Conservation (phyloP, 306 rosid species). For the Spatholobus suberectus region DNA sequence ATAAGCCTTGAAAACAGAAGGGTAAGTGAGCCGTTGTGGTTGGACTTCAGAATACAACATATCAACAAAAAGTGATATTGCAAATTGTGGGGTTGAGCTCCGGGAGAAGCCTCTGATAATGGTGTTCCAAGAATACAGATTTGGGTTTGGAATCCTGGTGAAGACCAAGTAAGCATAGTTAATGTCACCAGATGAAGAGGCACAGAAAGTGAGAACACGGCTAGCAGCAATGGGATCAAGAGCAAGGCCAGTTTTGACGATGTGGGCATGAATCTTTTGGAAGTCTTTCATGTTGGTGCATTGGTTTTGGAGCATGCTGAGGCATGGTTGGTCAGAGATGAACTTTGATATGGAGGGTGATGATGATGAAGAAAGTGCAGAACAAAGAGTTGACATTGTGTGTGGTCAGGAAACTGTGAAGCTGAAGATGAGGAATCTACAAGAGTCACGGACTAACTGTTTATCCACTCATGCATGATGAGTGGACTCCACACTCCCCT, state of each 20-base stretch:
- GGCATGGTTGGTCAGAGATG: slow-evolving; percentile 70
- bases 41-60: slow-evolving; percentile 64
- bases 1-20: slow-evolving; percentile 88
- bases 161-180: slow-evolving; percentile 74
- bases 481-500: slow-evolving; percentile 1
- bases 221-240: slow-evolving; percentile 61
- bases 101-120: slow-evolving; percentile 80
- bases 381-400: slow-evolving; percentile 45
- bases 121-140: slow-evolving; percentile 78
- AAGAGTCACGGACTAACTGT: slow-evolving; percentile 4
- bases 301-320: slow-evolving; percentile 66
- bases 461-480: not conserved
- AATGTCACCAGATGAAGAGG: slow-evolving; percentile 72
- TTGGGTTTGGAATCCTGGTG: slow-evolving; percentile 57
- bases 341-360: slow-evolving; percentile 70
- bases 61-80: slow-evolving; percentile 71
- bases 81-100: slow-evolving; percentile 66
- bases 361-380: slow-evolving; percentile 47
- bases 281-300: slow-evolving; percentile 87
- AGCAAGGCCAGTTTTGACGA: slow-evolving; percentile 75
- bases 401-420: slow-evolving; percentile 14
- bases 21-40: slow-evolving; percentile 74
- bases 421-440: not conserved
- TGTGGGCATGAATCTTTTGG: slow-evolving; percentile 60
- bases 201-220: slow-evolving; percentile 67